phyloP scores from a whole-genome alignment of 257 asterid genomes.

The Solanum pinnatisectum region DNA sequence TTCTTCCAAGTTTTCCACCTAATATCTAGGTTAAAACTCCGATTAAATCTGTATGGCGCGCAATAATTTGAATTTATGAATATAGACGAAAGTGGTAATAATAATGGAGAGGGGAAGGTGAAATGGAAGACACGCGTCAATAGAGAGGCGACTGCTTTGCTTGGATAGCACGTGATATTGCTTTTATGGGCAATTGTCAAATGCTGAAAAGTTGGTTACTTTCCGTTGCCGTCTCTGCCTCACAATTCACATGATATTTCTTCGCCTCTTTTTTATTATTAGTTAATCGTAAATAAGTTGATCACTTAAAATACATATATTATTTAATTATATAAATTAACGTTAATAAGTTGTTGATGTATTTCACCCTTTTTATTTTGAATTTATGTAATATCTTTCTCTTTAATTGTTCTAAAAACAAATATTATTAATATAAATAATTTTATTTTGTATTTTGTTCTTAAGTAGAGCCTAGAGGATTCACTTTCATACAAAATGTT shows the following conservation, averaged over 20 bases:
- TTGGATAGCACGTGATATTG: constrained; percentile 7
- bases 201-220: not conserved
- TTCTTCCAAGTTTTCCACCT: too few relatives aligned
- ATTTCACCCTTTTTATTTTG: too few relatives aligned
- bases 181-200: not conserved
- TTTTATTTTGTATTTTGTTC: not conserved
- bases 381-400: not conserved
- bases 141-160: not conserved
- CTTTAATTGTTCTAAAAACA: not conserved
- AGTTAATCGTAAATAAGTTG: too few relatives aligned
- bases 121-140: constrained; percentile 12
- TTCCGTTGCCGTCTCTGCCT: constrained; percentile 18
- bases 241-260: not conserved
- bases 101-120: not conserved
- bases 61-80: not conserved
- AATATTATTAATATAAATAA: too few relatives aligned
- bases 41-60: accelerated
- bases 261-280: not conserved
- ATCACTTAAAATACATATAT: too few relatives aligned
- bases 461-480: not conserved
- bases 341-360: too few relatives aligned
- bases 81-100: not conserved
- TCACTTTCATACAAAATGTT: not conserved
- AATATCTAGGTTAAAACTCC: accelerated
- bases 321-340: too few relatives aligned